phyloP scores from a whole-genome alignment of 805 yeast species.

The Nakazawaea ernobii region DNA sequence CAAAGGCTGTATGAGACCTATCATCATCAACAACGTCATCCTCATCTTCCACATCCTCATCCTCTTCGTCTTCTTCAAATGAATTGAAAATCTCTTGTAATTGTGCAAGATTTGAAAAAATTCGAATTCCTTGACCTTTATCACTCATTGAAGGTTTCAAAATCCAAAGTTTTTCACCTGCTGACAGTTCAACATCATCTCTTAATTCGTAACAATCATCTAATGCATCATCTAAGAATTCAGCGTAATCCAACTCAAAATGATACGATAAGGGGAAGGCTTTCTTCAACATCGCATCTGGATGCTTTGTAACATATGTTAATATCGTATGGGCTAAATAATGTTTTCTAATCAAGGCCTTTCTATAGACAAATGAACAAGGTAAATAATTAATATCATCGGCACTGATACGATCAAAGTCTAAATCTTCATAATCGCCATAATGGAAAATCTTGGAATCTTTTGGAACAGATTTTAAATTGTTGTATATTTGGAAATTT shows the following conservation, averaged over 20 bases:
- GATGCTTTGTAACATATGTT: constrained; percentile 68
- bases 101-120: constrained; percentile 74
- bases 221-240: constrained; percentile 86
- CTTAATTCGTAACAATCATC: constrained; percentile 90
- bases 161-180: constrained; percentile 60
- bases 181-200: constrained; percentile 60
- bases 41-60: constrained; percentile 51
- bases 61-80: constrained; percentile 70
- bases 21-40: constrained; percentile 24
- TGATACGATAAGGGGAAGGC: constrained; percentile 75
- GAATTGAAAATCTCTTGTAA: constrained; percentile 79
- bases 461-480: constrained; percentile 10
- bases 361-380: constrained; percentile 82
- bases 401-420: constrained; percentile 56
- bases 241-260: constrained; percentile 91
- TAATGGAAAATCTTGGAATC: constrained; percentile 55
- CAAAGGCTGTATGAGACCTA: constrained; percentile 13
- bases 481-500: constrained; percentile 8
- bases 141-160: constrained; percentile 97
- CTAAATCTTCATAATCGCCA: constrained; percentile 86
- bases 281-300: constrained; percentile 48
- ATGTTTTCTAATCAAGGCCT: constrained; percentile 88
- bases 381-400: constrained; percentile 47
- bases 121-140: constrained; percentile 90
- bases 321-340: constrained; percentile 82